Evolutionary conservation across 768 basidiomycete species (phyloP), one percentile per base, ranked within the genome.

Genomic region (Trametes villosa): DNA sequence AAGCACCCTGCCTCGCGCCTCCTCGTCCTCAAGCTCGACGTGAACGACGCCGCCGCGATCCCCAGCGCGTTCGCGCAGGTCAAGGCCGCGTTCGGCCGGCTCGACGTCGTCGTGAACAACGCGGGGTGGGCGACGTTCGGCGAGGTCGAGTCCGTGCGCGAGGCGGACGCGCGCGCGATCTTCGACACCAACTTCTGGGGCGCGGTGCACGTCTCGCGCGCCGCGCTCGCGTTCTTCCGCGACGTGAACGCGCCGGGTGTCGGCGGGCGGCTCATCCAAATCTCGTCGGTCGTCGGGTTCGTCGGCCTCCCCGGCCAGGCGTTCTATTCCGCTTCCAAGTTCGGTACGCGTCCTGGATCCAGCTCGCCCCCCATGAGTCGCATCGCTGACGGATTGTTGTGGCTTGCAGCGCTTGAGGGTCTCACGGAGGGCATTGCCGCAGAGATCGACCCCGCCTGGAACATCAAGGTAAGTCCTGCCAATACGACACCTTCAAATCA

Each of bases 41-140:
- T 77, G n/a, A 67, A 66, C 29, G 67, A 70, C 12, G 47, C 69
- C 0, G 27, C 55, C 12, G 51, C 73, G 8, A 64, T 63, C 26
- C 42, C 45, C 1, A 53, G 46, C 20, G 64, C 55, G 6, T 72
- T 76, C 41, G 53, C 64, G 24, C 47, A 42, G 3, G 63, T 68
- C 12, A 65, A 66, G 36, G 46, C 30, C 3, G 55, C 66, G 42
- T 76, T 76, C 61, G 71, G 71, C 13, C 68, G 71, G 5, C 29
- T 76, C 15, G 74, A 76, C 41, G 66, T 74, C 30, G 70, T 77
- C 15, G 68, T 71, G 52, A 76, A 74, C 65, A 77, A 77, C 17
- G 76, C 75, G 0, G 75, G 63, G 7, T 67, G 65, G 31, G 67
- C 48, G 2, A n/a, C 67, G 29, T 53, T 57, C 15, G 59, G 66